Evolutionary conservation across 768 basidiomycete species (phyloP).

Genomic region (Megacollybia marginata): DNA sequence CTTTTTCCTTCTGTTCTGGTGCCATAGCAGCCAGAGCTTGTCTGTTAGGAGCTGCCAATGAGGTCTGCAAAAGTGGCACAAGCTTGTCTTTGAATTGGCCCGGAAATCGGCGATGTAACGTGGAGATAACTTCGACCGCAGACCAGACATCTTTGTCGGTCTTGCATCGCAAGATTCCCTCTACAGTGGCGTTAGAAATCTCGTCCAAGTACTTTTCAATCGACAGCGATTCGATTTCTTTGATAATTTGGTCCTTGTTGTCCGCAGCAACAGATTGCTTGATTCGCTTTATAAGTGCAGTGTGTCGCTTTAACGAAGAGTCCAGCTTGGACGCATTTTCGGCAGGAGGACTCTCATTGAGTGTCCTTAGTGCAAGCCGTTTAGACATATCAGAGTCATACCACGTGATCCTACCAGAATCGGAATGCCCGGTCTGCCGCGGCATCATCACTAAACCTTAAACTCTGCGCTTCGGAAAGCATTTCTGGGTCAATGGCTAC

Average conservation of each 20-base stretch:
- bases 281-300: slow-evolving; percentile 90
- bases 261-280: slow-evolving; percentile 79
- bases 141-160: slow-evolving; percentile 89
- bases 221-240: slow-evolving; percentile 85
- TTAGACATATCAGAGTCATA: no score
- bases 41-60: slow-evolving; percentile 53
- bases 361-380: no score
- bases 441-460: no score
- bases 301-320: slow-evolving; percentile 93
- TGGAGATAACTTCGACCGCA: slow-evolving; percentile 90
- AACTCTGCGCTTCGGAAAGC: no score
- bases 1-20: slow-evolving; percentile 86
- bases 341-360: background rate
- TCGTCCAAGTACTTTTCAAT: slow-evolving; percentile 97
- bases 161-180: slow-evolving; percentile 83
- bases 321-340: slow-evolving; percentile 75
- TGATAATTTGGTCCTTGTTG: slow-evolving; percentile 80
- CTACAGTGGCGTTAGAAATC: slow-evolving; percentile 78
- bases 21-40: slow-evolving; percentile 47
- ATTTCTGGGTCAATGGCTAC: no score
- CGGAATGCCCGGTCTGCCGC: no score
- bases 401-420: no score
- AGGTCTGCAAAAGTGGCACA: slow-evolving; percentile 47
- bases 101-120: slow-evolving; percentile 83
- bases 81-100: slow-evolving; percentile 71